Base-by-base conservation (phyloP, 169 alveolate genomes). In the Cryptosporidium andersoni region DNA sequence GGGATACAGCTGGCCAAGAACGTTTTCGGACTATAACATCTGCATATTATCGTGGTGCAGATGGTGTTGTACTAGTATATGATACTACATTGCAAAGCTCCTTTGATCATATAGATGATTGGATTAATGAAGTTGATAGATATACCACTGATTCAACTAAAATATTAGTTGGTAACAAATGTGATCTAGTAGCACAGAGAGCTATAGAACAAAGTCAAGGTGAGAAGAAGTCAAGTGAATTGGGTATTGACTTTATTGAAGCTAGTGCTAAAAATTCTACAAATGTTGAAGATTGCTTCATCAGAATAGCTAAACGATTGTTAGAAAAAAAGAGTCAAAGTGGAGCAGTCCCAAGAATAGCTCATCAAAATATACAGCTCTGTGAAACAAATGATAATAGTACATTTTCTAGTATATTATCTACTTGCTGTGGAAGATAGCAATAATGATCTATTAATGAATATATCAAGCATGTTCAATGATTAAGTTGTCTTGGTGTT, bases 1-100 rank as follows among this genome's bases (percentile, higher is more conserved):
- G 98, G 98, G 99, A 97, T 81, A 97, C 99, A 11, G 99, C 99
- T 2, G 99, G 99, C 34, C 98, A 97, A 89, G 99, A 97, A 88
- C 90, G 99, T 40, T 97, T 97, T 80, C 66, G 98, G 43, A 96
- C 98, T 56, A 96, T 97, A 36, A 96, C 99, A 1, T 93, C 95
- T 55, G 96, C 98, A 47, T 97, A 97, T 92, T 97, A 97, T 91
- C 92, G 98, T 80, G 98, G 98, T 49, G 98, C 99, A 3, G 98
- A 96, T 74, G 99, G 98, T 43, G 95, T 96, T 6, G 95, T 96
- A 11, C 65, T 97, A 9, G 97, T 94, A 34, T 97, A 95, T 88
- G 99, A 96, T 91, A 91, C 95, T 16, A 93, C 97, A 43, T 80
- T 81, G 11, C 55, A 64, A 51, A 51, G 74, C 66, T 92, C 96